phyloP scores from a whole-genome alignment of 352 stramenopile species.

The Phytophthora tubulina region DNA sequence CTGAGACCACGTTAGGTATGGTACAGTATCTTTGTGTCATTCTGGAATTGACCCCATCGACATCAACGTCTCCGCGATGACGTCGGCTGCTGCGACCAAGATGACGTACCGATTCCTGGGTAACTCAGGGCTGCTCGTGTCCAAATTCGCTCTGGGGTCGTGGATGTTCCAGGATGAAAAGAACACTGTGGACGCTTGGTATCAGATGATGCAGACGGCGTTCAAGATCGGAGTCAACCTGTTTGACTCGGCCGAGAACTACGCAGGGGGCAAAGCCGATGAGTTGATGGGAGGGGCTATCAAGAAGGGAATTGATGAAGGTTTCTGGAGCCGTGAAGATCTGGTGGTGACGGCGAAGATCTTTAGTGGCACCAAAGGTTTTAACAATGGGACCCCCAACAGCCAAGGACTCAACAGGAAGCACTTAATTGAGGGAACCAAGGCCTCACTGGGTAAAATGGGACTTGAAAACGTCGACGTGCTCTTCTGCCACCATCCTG shows the following conservation, averaged over 20 bases:
- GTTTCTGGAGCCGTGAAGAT: background rate
- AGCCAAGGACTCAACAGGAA: background rate
- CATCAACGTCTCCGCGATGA: background rate
- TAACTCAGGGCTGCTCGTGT: background rate
- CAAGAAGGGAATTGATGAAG: background rate
- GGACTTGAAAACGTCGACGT: slow-evolving; percentile 63
- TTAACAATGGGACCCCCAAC: background rate
- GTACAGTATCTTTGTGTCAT: background rate
- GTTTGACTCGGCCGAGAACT: background rate
- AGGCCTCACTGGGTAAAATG: slow-evolving; percentile 51
- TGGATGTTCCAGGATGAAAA: slow-evolving; percentile 1
- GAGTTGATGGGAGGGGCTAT: background rate
- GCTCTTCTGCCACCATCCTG: slow-evolving; percentile 64
- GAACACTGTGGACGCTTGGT: background rate
- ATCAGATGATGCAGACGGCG: background rate
- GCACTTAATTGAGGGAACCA: background rate
- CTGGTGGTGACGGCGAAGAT: slow-evolving; percentile 1
- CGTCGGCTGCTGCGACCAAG: background rate
- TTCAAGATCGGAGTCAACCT: background rate
- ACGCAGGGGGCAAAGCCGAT: background rate
- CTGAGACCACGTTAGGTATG: background rate
- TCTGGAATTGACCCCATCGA: background rate
- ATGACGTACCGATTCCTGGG: background rate
- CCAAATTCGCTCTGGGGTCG: background rate
- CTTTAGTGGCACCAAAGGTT: background rate